A percentile compares a stretch with the other conserved stretches of the same genome.
Evolutionary conservation across 495 filamentous ascomycete genomes (phyloP).

Genomic region (Lentithecium fluviatile): DNA sequence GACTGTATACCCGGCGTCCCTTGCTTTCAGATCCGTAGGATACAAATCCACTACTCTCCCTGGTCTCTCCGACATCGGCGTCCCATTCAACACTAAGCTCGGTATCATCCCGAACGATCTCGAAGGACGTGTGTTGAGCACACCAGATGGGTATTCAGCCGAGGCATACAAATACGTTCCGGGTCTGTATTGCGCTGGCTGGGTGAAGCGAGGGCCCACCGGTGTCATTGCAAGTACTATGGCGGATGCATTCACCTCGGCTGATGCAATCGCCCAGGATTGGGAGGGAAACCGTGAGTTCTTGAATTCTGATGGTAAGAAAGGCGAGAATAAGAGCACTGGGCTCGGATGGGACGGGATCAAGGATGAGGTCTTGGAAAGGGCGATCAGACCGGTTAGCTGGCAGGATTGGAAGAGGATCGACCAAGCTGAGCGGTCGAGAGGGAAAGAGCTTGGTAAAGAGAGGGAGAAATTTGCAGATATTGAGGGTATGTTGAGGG

Average conservation of each 20-base stretch:
- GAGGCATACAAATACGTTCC: conserved; percentile 53
- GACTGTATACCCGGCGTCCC: conserved; percentile 52
- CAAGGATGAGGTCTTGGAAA: conserved; percentile 52
- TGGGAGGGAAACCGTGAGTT: conserved; percentile 50
- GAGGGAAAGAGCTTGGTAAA: conserved; percentile 68
- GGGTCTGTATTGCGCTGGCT: conserved; percentile 90
- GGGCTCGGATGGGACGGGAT: conserved; percentile 76
- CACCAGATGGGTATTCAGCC: conserved; percentile 35
- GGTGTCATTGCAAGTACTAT: conserved; percentile 96
- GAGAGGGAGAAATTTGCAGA: conserved; percentile 79
- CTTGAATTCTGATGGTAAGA: conserved; percentile 25
- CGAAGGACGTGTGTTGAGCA: conserved; percentile 65
- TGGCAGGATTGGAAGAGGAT: conserved; percentile 90
- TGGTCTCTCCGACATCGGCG: conserved; percentile 71
- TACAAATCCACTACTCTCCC: conserved; percentile 78
- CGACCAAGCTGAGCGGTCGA: conserved; percentile 70
- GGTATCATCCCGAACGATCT: conserved; percentile 87
- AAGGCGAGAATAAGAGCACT: conserved; percentile 43
- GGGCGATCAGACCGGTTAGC: conserved; percentile 58
- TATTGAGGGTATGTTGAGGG: conserved; percentile 75
- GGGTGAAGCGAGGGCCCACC: conserved; percentile 93
- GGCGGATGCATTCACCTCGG: conserved; percentile 90
- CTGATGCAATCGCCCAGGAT: conserved; percentile 73
- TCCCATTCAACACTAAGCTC: conserved; percentile 69
- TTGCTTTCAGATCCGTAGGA: conserved; percentile 88